These are phyloP conservation scores for Leptodontidium sp. DNA, from an alignment of 2,329 filamentous ascomycete genomes.

Conservation along the genomic window DNA sequence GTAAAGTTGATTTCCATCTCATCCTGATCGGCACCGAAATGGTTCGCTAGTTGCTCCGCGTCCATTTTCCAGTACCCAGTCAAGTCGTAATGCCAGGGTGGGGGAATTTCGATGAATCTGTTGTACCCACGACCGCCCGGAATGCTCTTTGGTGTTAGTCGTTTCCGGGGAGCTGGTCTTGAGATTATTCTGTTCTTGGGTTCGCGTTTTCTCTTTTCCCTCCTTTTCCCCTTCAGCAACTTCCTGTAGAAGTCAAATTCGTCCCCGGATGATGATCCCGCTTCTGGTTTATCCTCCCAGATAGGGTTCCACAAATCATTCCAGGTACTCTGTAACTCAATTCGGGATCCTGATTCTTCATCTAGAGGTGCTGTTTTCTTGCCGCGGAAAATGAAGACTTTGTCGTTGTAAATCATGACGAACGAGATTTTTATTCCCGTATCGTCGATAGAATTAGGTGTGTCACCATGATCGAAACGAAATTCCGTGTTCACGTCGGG, in stretches of 20 bases:
- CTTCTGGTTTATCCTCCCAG: neutral
- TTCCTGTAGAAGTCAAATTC: neutral
- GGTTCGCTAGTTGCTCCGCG: neutral
- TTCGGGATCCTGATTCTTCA: neutral
- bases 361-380: neutral
- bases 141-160: neutral
- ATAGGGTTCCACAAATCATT: neutral
- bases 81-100: slow-evolving; percentile 1
- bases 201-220: neutral
- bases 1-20: neutral
- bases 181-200: neutral
- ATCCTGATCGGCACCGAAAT: neutral
- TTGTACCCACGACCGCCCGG: neutral
- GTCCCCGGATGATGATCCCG: neutral
- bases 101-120: neutral
- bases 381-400: neutral
- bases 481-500: neutral
- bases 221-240: neutral
- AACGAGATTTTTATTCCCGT: neutral
- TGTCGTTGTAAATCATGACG: neutral
- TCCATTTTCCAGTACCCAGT: slow-evolving; percentile 1
- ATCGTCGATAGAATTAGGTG: neutral
- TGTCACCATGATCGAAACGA: neutral
- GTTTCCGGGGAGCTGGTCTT: neutral
- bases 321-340: neutral